Evolutionary conservation across 2,329 filamentous ascomycete genomes (phyloP).

Genomic region (Clarireedia hainanense): DNA sequence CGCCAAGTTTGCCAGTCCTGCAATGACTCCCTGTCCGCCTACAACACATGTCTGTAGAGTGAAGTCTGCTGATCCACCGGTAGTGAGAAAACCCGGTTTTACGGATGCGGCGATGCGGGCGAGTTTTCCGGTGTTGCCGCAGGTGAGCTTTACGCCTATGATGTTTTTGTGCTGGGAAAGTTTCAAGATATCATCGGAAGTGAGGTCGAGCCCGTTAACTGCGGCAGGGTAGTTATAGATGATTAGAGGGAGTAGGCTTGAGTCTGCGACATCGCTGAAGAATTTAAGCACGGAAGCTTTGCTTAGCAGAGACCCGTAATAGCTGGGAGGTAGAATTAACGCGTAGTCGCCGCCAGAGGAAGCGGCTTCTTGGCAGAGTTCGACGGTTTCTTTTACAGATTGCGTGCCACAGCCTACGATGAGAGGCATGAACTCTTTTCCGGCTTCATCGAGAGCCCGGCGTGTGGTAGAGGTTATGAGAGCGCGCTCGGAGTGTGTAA

Average conservation of each 20-base stretch:
- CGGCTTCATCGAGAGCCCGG: constrained; percentile 27
- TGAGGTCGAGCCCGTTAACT: constrained; percentile 35
- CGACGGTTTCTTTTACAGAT: constrained; percentile 35
- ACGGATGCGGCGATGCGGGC: constrained; percentile 32
- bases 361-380: constrained; percentile 31
- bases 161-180: constrained; percentile 31
- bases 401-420: constrained; percentile 34
- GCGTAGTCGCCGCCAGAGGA: constrained; percentile 33
- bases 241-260: constrained; percentile 34
- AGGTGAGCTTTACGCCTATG: constrained; percentile 32
- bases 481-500: constrained; percentile 33
- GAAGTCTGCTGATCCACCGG: constrained; percentile 3
- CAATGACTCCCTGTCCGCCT: constrained; percentile 4
- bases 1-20: constrained; percentile 4
- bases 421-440: constrained; percentile 30
- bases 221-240: constrained; percentile 42
- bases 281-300: constrained; percentile 44
- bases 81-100: not conserved
- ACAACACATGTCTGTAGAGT: constrained; percentile 2
- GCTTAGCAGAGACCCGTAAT: constrained; percentile 35
- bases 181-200: constrained; percentile 31
- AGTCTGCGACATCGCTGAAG: constrained; percentile 38
- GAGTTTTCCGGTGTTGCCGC: constrained; percentile 35
- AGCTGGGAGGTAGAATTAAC: constrained; percentile 33
- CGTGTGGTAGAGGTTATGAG: constrained; percentile 33